These are phyloP conservation scores for Teunomyces atbi DNA, from an alignment of 805 yeast species.

Conservation along the genomic window DNA sequence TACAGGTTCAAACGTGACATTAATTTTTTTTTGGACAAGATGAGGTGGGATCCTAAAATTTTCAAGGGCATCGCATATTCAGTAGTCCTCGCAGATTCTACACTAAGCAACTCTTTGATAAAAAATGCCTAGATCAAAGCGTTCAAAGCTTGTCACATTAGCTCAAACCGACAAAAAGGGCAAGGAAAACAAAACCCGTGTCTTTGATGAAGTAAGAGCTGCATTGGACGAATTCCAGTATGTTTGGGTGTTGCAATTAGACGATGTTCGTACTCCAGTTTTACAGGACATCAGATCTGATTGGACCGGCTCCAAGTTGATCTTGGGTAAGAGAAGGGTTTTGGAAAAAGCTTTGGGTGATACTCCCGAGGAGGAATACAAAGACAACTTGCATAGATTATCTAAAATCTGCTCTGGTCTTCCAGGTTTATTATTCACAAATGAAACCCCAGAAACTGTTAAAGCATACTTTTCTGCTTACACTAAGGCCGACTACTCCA, in stretches of 20 bases:
- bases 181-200: slow-evolving; percentile 83
- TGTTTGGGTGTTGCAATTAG: slow-evolving; percentile 82
- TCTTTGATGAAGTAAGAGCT: slow-evolving; percentile 86
- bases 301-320: slow-evolving; percentile 87
- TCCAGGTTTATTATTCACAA: slow-evolving; percentile 84
- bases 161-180: slow-evolving; percentile 97
- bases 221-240: slow-evolving; percentile 74
- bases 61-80: slow-evolving; percentile 3
- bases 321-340: slow-evolving; percentile 91
- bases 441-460: slow-evolving; percentile 89
- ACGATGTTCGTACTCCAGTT: slow-evolving; percentile 94
- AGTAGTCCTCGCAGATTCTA: not conserved
- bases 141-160: slow-evolving; percentile 92
- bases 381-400: slow-evolving; percentile 74
- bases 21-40: slow-evolving; percentile 15
- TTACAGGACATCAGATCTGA: slow-evolving; percentile 88
- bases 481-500: slow-evolving; percentile 76
- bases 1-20: slow-evolving; percentile 10
- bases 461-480: slow-evolving; percentile 79
- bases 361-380: slow-evolving; percentile 84
- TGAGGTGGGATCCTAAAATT: slow-evolving; percentile 20
- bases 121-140: slow-evolving; percentile 92
- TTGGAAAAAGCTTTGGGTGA: slow-evolving; percentile 91
- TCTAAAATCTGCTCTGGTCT: slow-evolving; percentile 68
- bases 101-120: not conserved